Base-by-base conservation (phyloP, 495 filamentous ascomycete species). In the Aspergillus steynii region DNA sequence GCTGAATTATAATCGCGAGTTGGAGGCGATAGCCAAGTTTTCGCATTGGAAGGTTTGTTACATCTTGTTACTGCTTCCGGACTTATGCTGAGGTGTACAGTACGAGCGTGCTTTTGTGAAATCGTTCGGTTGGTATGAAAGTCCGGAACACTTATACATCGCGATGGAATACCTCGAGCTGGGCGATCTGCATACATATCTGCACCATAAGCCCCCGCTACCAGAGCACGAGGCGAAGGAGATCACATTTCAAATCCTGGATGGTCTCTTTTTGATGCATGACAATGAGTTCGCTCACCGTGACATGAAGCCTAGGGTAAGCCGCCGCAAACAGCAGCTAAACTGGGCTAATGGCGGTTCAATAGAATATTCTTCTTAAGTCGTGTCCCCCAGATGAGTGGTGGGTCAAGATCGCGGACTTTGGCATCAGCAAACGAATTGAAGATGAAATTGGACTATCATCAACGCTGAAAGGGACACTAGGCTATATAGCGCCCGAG, bases 291-390 rank as follows among this genome's bases (percentile, higher is more conserved):
- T 78, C 64, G 71, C 73, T 9, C 82, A 85, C 56, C 61, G 82
- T 14, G 82, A 84, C 62, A 49, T 83, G 3, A 85, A 85, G 63
- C 83, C 82, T 12, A 64, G 71, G 29, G 79, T 79, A 68, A 50
- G 74, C 61, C 60, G 60, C 65, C 65, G 31, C 32, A 58, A 29
- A 63, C 60, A 15, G 37, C 9, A 3, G 2, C 28, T 55, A 12
- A 9, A 9, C 48, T 20, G 15, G 5, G 7, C 48, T 29, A 27
- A 50, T 20, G 3, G 8, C 9, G 48, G n/a, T 2, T 1, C 1
- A 27, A 50, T 5, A 50, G 48, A 50, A 50, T 29, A 50, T 50
- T 5, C 48, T 50, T 12, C 48, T 50, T 0, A 50, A 26, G 27
- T 26, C n/a, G 4, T 50, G 48, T 29, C 48, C 48, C 5, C 48